Evolutionary conservation across 331 rosid genomes (phyloP), one percentile per base, ranked within the genome.

Genomic region (Malus hybrid): DNA sequence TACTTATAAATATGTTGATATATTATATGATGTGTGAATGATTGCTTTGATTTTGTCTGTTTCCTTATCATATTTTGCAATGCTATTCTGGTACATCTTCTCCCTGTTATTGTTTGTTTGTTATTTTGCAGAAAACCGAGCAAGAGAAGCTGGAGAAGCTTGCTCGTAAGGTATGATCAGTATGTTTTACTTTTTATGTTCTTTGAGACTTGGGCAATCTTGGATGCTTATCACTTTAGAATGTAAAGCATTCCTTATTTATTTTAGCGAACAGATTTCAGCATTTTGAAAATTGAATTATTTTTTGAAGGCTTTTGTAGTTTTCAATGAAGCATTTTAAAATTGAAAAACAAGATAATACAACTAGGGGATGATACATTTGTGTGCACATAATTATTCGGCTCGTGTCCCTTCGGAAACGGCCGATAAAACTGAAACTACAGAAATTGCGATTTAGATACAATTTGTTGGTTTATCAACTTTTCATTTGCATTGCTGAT

Each of bases 91-190:
- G n/a, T 74, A 31, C 33, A 28, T 71, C 28, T 42, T 65, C 65
- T 59, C 24, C 24, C 66, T 68, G 36, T 54, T 39, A 16, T 42
- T 67, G 54, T 62, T 76, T 68, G 24, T 10, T 68, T 70, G 69
- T 69, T 57, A 7, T 76, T 42, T 77, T 86, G 87, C 90, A 94
- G 99, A 94, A 86, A 92, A 71, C 22, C 14, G 99, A 94, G 90
- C 93, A 84, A 80, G 98, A 91, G 88, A 93, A 91, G 80, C 84
- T 93, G 84, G 97, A 90, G 89, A 90, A 94, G 85, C 93, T 94
- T 83, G 97, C 97, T 15, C 96, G 92, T 79, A 83, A 94, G 93
- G 99, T 92, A 89, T 78, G 84, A 28, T 36, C 20, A 19, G 22
- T 27, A 28, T 79, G 22, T 27, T n/a, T 63, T 34, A 29, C 34